Percentiles rank a stretch among this genome's conserved stretches.
Conservation (phyloP, 177 flowering plant species). For the Tripterygium wilfordii region DNA sequence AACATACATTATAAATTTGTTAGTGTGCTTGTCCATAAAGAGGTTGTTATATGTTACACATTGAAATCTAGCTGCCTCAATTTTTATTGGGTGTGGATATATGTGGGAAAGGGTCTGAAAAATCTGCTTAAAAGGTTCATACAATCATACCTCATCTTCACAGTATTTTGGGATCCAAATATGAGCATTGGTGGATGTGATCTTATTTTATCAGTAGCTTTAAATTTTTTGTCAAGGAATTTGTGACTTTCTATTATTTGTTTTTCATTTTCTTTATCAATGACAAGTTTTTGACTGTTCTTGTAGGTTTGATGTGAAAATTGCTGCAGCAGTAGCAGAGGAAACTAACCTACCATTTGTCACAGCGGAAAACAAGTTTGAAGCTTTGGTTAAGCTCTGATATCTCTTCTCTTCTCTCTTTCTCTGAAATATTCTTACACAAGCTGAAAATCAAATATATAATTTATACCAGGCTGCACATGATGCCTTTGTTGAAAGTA, state of each 20-base stretch:
- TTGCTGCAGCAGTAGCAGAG: constrained; percentile 96
- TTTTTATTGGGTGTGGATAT: no score
- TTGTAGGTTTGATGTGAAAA: constrained; percentile 90
- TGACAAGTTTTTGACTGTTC: constrained; percentile 3
- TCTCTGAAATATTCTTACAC: neutral
- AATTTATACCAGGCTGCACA: constrained; percentile 77
- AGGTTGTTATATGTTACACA: no score
- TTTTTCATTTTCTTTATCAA: neutral
- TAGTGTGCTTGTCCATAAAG: no score
- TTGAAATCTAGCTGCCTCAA: no score
- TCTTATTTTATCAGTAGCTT: no score
- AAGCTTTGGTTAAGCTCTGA: constrained; percentile 69
- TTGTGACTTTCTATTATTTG: neutral
- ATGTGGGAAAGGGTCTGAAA: no score
- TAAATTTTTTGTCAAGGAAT: neutral
- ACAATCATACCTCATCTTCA: no score
- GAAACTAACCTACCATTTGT: constrained; percentile 90
- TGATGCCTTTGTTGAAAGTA: constrained; percentile 95
- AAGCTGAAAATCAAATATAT: no score
- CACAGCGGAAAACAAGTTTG: constrained; percentile 99
- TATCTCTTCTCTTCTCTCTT: neutral
- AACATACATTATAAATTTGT: no score
- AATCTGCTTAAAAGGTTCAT: no score
- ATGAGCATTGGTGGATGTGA: no score
- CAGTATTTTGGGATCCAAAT: no score